Evolutionary conservation across 2,329 filamentous ascomycete species (phyloP), one percentile per base, ranked within the genome.

Genomic region (Nemania serpens): DNA sequence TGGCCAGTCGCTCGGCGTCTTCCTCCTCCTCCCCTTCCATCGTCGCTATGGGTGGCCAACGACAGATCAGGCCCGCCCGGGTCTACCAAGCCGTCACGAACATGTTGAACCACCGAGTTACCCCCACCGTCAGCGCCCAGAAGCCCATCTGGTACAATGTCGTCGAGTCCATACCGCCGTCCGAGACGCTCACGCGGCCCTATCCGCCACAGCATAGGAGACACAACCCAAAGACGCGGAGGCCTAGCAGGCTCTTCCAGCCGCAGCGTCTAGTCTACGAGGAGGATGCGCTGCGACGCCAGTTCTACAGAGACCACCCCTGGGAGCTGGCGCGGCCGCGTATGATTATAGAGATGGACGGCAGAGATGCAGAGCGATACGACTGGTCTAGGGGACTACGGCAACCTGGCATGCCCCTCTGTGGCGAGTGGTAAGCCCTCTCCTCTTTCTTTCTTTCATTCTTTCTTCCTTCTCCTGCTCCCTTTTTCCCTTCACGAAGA

Each of bases 251-350:
- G 68, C 79, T 97, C 69, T 98, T 93, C 81, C 86, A 88, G 69
- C 95, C 95, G 1, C 85, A 93, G 66, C 78, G 81, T 59, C 88
- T 99, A 65, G 79, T 79, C 55, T 97, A 95, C 74, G 86, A 90
- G 62, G 95, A 99, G 75, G 95, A 99, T 77, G 77, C 79, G 62
- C 81, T 99, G 71, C 88, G 95, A 65, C 82, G 78, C 68, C 86
- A 88, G 29, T 99, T 98, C 79, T 99, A 91, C 80, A 87, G 84
- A 71, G 94, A 99, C 75, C 95, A 99, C 75, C 95, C 95, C 5
- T 99, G 95, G 95, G 95, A 99, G 78, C 80, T 99, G 72, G 95
- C 95, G 17, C 84, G 94, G 64, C 95, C 95, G 56, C 84, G 91
- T 68, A 82, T 97, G 60, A 81, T 99, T 48, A 79, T 98, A 10